phyloP scores from a whole-genome alignment of 352 stramenopile species.

The Phytopythium cucurbitacearum region DNA sequence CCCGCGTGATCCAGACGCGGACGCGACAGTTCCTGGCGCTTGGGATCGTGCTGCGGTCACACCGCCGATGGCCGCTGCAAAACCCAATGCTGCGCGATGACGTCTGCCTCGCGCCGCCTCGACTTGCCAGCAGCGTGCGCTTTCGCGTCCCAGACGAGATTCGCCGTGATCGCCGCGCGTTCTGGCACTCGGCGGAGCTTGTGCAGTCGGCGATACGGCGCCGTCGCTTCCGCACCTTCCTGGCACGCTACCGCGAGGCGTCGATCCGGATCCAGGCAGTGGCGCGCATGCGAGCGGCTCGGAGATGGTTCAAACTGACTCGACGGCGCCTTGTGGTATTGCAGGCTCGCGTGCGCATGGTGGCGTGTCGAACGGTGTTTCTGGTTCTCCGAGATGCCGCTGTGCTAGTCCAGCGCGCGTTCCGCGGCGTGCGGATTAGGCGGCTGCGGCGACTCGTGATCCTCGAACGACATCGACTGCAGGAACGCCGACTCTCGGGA shows the following conservation, averaged over 20 bases:
- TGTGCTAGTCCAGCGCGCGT: constrained; percentile 56
- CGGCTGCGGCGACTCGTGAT: constrained; percentile 55
- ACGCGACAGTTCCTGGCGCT: constrained; percentile 35
- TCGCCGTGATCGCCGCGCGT: constrained; percentile 41
- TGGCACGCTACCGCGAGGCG: constrained; percentile 46
- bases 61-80: constrained; percentile 14
- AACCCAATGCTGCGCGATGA: constrained; percentile 34
- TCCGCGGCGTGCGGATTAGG: constrained; percentile 38
- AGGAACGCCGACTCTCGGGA: constrained; percentile 37
- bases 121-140: constrained; percentile 13
- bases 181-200: constrained; percentile 52
- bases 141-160: constrained; percentile 51
- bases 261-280: constrained; percentile 57
- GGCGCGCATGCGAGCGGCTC: constrained; percentile 44
- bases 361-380: constrained; percentile 36
- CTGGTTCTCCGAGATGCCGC: constrained; percentile 33
- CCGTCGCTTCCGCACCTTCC: constrained; percentile 46
- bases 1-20: constrained; percentile 47
- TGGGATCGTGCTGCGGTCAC: constrained; percentile 30
- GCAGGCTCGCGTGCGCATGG: constrained; percentile 52
- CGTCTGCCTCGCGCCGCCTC: constrained; percentile 42
- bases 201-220: constrained; percentile 56
- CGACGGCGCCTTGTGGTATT: constrained; percentile 42
- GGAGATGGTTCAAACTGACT: constrained; percentile 21
- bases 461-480: constrained; percentile 39